These are phyloP conservation scores for Solanum sitiens DNA, from an alignment of 257 asterid species.

Conservation along the genomic window DNA sequence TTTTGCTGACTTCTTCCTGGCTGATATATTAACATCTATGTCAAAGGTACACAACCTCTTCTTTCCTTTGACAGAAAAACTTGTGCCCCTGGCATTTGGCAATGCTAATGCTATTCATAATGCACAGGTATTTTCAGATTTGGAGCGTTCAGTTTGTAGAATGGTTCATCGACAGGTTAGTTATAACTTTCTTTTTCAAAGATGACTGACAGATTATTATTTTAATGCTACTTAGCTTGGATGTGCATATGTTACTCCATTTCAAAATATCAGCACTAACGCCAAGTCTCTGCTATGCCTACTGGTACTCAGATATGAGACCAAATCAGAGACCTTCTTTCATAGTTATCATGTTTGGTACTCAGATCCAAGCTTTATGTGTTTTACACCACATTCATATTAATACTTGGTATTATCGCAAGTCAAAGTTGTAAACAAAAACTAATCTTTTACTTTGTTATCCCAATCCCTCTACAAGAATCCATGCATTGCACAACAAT, in stretches of 20 bases:
- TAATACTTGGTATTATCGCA: background rate
- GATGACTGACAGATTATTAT: background rate
- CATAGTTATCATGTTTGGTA: background rate
- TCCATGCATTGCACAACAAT: background rate
- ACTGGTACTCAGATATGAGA: background rate
- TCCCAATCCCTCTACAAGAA: background rate
- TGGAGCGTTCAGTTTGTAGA: constrained; percentile 96
- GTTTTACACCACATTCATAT: background rate
- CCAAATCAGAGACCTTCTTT: background rate
- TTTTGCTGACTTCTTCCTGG: constrained; percentile 92
- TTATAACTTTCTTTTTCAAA: background rate
- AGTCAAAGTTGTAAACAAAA: background rate
- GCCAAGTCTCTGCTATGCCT: background rate
- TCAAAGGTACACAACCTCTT: constrained; percentile 63
- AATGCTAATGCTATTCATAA: background rate
- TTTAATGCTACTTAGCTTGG: background rate
- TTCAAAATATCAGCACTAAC: background rate
- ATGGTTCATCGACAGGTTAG: constrained; percentile 96
- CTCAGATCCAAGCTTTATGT: background rate
- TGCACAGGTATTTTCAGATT: constrained; percentile 88
- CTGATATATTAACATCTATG: constrained; percentile 95
- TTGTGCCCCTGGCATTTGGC: background rate
- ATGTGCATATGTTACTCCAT: background rate
- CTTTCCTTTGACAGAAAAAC: background rate
- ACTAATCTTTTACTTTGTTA: background rate